Conservation (phyloP, 768 basidiomycete genomes). For the Russula emetica region DNA sequence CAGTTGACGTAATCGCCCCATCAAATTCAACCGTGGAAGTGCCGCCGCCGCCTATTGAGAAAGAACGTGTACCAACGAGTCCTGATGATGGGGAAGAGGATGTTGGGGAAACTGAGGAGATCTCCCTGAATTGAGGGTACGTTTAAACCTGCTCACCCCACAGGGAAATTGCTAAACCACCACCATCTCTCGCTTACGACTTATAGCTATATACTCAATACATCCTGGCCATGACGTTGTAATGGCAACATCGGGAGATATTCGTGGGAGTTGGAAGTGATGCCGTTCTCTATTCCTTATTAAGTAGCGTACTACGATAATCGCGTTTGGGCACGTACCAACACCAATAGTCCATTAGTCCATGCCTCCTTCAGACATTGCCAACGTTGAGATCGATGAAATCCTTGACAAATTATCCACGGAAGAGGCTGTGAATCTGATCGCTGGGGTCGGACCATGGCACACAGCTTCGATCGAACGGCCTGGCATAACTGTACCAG, state of each 20-base stretch:
- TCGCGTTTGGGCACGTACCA: neutral
- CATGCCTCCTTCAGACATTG: constrained; percentile 70
- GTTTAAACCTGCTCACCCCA: neutral
- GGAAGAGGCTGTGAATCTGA: constrained; percentile 70
- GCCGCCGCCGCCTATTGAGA: constrained; percentile 73
- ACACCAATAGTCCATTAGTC: neutral
- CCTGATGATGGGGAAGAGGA: constrained; percentile 64
- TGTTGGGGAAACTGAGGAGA: constrained; percentile 74
- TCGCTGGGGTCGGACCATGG: constrained; percentile 78
- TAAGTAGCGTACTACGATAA: neutral
- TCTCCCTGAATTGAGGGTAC: constrained; percentile 36
- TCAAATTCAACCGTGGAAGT: constrained; percentile 57
- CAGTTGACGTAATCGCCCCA: constrained; percentile 41
- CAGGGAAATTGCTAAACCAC: neutral
- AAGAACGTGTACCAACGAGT: constrained; percentile 47
- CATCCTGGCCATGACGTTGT: neutral
- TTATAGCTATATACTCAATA: neutral
- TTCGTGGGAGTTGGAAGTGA: neutral
- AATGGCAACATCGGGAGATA: neutral
- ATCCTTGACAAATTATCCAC: constrained; percentile 63
- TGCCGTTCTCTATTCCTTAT: neutral
- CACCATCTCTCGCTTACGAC: neutral
- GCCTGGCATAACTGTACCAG: constrained; percentile 56
- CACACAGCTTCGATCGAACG: constrained; percentile 62
- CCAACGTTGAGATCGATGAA: constrained; percentile 54